phyloP scores from a whole-genome alignment of 2,329 filamentous ascomycete species.

The Aspergillus udagawae region DNA sequence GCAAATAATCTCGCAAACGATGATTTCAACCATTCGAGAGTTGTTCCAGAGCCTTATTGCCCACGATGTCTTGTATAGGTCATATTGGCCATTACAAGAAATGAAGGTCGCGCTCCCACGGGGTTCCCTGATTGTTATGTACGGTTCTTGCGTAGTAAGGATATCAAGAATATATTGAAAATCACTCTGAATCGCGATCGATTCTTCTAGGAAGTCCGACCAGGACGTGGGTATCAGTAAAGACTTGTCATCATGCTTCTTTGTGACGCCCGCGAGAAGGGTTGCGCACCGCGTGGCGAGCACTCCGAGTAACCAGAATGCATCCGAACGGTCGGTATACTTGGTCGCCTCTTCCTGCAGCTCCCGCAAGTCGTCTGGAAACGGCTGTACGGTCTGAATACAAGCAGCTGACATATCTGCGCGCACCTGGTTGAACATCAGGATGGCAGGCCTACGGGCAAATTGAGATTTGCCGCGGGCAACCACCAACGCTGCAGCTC shows the following conservation, averaged over 20 bases:
- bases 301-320: constrained; percentile 16
- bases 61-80: no score
- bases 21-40: no score
- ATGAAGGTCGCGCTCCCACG: no score
- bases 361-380: constrained; percentile 14
- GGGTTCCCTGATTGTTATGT: no score
- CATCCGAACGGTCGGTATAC: constrained; percentile 6
- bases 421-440: constrained; percentile 23
- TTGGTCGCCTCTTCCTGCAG: constrained; percentile 19
- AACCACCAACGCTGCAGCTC: constrained; percentile 21
- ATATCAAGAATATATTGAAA: no score
- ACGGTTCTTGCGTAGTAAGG: no score
- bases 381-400: constrained; percentile 10
- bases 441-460: constrained; percentile 7
- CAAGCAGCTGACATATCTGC: constrained; percentile 7
- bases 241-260: not conserved
- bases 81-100: no score
- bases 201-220: constrained; percentile 10
- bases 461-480: constrained; percentile 22
- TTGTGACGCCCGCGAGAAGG: not conserved
- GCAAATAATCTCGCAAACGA: no score
- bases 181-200: constrained; percentile 3
- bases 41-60: no score
- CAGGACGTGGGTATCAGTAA: not conserved
- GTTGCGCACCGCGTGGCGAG: not conserved